A percentile compares a stretch with the other conserved stretches of the same genome.
Evolutionary conservation across 1,284 basidiomycete genomes (phyloP).

Genomic region (Pyrrhoderma noxium): DNA sequence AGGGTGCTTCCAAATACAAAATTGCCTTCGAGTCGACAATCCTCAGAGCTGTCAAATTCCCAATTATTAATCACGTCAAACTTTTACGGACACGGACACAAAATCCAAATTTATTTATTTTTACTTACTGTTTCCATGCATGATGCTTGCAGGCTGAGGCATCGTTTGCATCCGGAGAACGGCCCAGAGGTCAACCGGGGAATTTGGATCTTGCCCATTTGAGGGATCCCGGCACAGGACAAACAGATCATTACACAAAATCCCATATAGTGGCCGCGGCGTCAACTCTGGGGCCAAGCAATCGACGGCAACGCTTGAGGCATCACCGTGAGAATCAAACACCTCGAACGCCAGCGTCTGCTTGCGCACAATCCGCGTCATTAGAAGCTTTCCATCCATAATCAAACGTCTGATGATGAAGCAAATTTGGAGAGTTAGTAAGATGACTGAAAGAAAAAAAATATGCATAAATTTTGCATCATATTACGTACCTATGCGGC

Average conservation of each 20-base stretch:
- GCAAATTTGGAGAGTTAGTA: not conserved
- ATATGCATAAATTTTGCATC: not conserved
- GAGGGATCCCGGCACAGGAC: constrained; percentile 82
- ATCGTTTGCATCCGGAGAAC: constrained; percentile 88
- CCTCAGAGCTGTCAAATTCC: constrained; percentile 55
- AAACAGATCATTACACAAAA: constrained; percentile 88
- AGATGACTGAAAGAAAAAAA: not conserved
- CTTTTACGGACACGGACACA: too few relatives aligned
- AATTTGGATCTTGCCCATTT: constrained; percentile 64
- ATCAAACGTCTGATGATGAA: constrained; percentile 62
- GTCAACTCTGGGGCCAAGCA: constrained; percentile 79
- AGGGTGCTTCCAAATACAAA: constrained; percentile 83
- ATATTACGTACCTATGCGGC: constrained; percentile 72
- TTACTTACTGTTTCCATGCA: constrained; percentile 71
- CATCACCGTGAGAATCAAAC: constrained; percentile 66
- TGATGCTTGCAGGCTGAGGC: constrained; percentile 84
- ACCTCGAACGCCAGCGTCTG: constrained; percentile 79
- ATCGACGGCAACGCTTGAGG: constrained; percentile 80
- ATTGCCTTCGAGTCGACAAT: constrained; percentile 87
- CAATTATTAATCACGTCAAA: constrained; percentile 6
- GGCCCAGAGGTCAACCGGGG: constrained; percentile 82
- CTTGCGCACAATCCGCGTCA: constrained; percentile 89
- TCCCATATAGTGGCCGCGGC: constrained; percentile 65
- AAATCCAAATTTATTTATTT: constrained; percentile 21
- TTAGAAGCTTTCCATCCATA: constrained; percentile 76